phyloP scores from a whole-genome alignment of 169 alveolate species.

The Cryptosporidium ubiquitum region DNA sequence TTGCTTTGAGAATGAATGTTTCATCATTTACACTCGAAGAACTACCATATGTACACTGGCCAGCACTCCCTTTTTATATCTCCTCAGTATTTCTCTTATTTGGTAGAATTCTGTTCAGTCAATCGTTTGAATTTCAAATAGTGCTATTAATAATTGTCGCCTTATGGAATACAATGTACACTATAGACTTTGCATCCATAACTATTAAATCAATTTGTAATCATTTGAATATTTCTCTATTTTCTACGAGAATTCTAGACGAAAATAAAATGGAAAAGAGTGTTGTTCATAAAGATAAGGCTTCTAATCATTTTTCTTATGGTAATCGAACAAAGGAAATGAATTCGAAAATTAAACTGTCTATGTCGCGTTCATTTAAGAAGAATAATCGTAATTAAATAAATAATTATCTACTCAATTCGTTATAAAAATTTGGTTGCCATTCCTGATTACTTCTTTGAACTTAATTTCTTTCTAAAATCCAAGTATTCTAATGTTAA shows the following conservation, averaged over 20 bases:
- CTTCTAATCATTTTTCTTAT: background rate
- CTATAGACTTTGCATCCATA: conserved; percentile 20
- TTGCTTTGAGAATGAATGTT: conserved; percentile 67
- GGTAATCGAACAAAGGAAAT: background rate
- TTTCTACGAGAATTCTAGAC: background rate
- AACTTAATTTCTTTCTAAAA: background rate
- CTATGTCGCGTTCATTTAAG: conserved; percentile 42
- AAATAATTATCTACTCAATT: background rate
- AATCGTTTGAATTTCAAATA: conserved; percentile 1
- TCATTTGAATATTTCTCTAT: conserved; percentile 35
- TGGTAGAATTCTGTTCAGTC: conserved; percentile 15
- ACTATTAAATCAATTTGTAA: conserved; percentile 14
- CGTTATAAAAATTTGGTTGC: background rate
- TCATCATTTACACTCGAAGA: conserved; percentile 64
- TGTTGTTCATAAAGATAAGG: background rate
- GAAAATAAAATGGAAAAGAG: background rate
- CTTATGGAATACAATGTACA: conserved; percentile 45
- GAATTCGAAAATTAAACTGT: background rate
- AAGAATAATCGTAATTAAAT: conserved; percentile 4
- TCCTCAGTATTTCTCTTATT: conserved; percentile 25
- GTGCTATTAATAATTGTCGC: conserved; percentile 6
- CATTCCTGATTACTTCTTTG: background rate
- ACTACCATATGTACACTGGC: conserved; percentile 69
- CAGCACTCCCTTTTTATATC: conserved; percentile 54
- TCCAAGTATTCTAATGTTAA: background rate